These are phyloP conservation scores for Eurotiales sp. DNA, from an alignment of 2,329 filamentous ascomycete genomes.

Conservation along the genomic window DNA sequence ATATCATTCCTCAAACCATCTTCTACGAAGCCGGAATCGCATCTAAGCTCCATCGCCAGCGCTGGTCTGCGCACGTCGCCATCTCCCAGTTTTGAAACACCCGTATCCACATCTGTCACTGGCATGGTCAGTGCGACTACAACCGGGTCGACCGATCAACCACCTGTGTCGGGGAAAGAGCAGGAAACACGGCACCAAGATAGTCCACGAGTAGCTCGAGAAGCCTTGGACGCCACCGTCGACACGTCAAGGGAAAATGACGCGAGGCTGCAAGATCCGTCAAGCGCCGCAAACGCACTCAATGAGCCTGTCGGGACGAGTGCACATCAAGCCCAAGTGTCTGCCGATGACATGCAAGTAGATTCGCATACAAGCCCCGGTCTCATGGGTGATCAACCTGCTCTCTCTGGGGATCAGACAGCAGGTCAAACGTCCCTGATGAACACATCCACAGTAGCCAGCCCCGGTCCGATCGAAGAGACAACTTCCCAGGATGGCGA, in stretches of 20 bases:
- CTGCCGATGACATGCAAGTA: constrained; percentile 43
- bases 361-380: constrained; percentile 52
- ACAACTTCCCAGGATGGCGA: constrained; percentile 41
- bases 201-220: constrained; percentile 39
- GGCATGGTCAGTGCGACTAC: constrained; percentile 50
- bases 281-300: constrained; percentile 29
- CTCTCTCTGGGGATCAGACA: constrained; percentile 46
- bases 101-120: constrained; percentile 27
- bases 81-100: constrained; percentile 32
- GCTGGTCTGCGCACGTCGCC: constrained; percentile 36
- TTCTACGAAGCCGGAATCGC: constrained; percentile 31
- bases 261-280: constrained; percentile 16
- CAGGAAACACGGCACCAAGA: constrained; percentile 23
- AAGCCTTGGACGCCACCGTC: constrained; percentile 35
- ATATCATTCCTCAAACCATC: constrained; percentile 32
- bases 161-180: constrained; percentile 30
- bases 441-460: constrained; percentile 47
- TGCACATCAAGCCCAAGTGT: constrained; percentile 48
- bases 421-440: constrained; percentile 48
- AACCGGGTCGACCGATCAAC: constrained; percentile 43
- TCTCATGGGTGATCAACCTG: constrained; percentile 47
- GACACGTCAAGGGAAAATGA: constrained; percentile 30
- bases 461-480: constrained; percentile 46
- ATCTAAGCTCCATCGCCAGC: constrained; percentile 39
- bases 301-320: constrained; percentile 48